These are phyloP conservation scores for Aspergillus sp. DNA, from an alignment of 2,329 filamentous ascomycete species.

Conservation along the genomic window DNA sequence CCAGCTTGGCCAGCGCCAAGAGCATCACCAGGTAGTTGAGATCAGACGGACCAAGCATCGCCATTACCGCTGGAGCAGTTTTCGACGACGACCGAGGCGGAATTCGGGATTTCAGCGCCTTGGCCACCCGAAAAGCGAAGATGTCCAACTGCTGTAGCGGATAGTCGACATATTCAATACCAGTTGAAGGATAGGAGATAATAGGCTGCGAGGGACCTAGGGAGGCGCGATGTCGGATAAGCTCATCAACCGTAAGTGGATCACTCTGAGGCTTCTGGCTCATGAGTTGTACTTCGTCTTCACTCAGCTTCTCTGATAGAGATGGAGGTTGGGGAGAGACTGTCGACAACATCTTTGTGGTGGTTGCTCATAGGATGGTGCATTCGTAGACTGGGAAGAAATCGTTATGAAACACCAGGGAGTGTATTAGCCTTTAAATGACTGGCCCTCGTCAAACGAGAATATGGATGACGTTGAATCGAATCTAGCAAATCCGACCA, in stretches of 20 bases:
- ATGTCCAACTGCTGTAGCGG: conserved; percentile 46
- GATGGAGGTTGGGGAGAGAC: conserved; percentile 6
- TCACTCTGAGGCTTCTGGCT: conserved; percentile 2
- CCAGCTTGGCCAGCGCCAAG: conserved; percentile 54
- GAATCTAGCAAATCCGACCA: background rate
- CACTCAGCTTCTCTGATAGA: background rate
- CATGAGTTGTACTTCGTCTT: background rate
- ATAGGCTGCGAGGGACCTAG: conserved; percentile 35
- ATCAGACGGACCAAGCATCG: conserved; percentile 52
- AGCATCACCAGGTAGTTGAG: conserved; percentile 55
- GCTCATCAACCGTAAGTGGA: conserved; percentile 36
- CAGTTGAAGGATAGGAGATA: conserved; percentile 45
- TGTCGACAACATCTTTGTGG: conserved; percentile 13
- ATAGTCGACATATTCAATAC: conserved; percentile 48
- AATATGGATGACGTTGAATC: background rate
- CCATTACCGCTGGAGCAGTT: conserved; percentile 40
- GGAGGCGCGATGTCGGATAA: conserved; percentile 38
- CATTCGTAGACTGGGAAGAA: background rate
- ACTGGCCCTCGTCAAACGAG: background rate
- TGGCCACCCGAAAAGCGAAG: conserved; percentile 29
- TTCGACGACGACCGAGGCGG: conserved; percentile 23
- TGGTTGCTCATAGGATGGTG: background rate
- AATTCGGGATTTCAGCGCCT: conserved; percentile 20
- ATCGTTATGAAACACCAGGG: background rate
- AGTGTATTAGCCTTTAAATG: background rate